Base-by-base conservation (phyloP, 139 green algal genomes). In the Micromonas pusilla region DNA sequence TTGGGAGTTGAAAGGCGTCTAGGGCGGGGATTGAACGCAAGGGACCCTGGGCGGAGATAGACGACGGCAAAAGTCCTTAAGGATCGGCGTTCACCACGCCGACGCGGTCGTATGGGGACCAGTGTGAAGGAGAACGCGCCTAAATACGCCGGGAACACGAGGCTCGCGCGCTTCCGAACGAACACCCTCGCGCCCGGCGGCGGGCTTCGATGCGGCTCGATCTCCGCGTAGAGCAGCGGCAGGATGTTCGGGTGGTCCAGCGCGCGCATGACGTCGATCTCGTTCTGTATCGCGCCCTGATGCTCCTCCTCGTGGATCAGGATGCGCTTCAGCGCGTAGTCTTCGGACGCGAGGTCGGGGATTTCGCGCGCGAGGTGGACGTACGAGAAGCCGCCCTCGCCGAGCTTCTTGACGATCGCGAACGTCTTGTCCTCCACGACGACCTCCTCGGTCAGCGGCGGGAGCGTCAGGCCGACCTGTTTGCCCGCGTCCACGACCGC, bases 291-390 rank as follows among this genome's bases (percentile, higher is more conserved):
- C 36, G 26, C n/a, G 36, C 66, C 71, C 37, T 66, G 20, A 31
- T 77, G 71, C 36, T 77, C 71, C 13, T 25, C 25, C 23, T 28
- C 60, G 32, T 77, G 71, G 21, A 52, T 52, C 20, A 77, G 52
- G 36, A 77, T 77, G 32, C 60, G 45, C 71, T 77, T 77, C 20
- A 77, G 21, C 23, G 71, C 71, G 60, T 38, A 66, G 36, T 77
- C 71, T 25, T 66, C 26, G 25, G 32, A 13, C 6, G 33, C 20
- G 13, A 20, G 66, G 66, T 66, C 36, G 32, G 20, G n/a, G 3
- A 34, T 16, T 16, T 57, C 45, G 9, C 45, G 9, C 9, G 45
- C 71, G 28, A 77, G 71, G 71, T 66, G 66, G 20, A 77, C 71
- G 37, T 66, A 77, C 6, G 36, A 39, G 71, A 66, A 77, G 9